phyloP scores from a whole-genome alignment of 2,329 filamentous ascomycete species.

The Didymella keratinophila region DNA sequence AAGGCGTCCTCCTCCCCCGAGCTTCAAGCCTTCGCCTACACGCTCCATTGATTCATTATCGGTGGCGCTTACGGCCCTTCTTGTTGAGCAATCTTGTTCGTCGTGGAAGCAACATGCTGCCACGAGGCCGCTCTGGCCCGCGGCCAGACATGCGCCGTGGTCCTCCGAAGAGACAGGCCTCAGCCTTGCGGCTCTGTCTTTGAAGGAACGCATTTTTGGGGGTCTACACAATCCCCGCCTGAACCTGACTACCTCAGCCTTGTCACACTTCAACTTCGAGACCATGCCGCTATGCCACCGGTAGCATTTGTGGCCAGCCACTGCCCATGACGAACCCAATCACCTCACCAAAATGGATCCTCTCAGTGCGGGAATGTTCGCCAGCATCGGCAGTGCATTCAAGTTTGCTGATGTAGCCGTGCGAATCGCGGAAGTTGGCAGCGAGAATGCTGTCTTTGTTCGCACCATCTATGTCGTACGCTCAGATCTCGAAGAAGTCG shows the following conservation, averaged over 20 bases:
- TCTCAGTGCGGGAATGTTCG: constrained; percentile 25
- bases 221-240: constrained; percentile 6
- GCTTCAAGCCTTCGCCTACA: not conserved
- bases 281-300: not conserved
- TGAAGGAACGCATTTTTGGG: not conserved
- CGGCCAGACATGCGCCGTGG: not conserved
- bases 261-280: not conserved
- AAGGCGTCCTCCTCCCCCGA: not conserved
- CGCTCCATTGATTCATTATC: constrained; percentile 2
- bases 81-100: not conserved
- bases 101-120: not conserved
- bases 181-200: constrained; percentile 5
- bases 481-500: constrained; percentile 31
- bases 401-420: constrained; percentile 36
- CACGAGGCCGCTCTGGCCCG: not conserved
- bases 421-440: constrained; percentile 31
- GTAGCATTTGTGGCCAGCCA: not conserved
- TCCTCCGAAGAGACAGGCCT: not conserved
- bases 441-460: constrained; percentile 38
- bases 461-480: constrained; percentile 36
- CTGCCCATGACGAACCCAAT: not conserved
- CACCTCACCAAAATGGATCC: constrained; percentile 23
- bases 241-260: not conserved
- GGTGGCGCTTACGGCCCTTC: not conserved
- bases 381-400: constrained; percentile 32